Evolutionary conservation across 116 monocot genomes (phyloP), one percentile per base, ranked within the genome.

Genomic region (Cymodocea nodosa): DNA sequence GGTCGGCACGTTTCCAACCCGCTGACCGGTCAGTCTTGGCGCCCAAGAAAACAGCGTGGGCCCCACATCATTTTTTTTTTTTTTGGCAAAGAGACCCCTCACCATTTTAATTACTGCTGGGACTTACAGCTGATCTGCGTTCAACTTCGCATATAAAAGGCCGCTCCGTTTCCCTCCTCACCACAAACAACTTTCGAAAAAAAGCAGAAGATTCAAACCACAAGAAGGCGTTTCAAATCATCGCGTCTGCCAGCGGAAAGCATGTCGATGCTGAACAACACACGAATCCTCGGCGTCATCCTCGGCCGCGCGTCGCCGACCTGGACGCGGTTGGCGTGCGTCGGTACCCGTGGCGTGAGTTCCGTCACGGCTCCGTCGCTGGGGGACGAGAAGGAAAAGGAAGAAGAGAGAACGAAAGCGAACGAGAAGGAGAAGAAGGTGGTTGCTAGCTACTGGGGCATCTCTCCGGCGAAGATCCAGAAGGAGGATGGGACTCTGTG

Each of bases 401-500:
- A 20, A 35, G 18, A 23, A 23, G 20, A 13, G 30, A 44, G 8
- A 16, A 51, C 0, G 62, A 49, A 34, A 37, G 70, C 5, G 48
- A 52, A 36, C 1, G 57, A 23, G 58, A 58, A 39, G 35, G 44
- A 35, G 60, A 24, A 61, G 61, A 36, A 50, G 60, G 62, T 44
- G 57, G 55, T 36, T 4, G 53, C 18, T 35, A 85, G 82, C 54
- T 82, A 85, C 62, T 82, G 85, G 82, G 82, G 85, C 15, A 30
- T 85, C 15, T 13, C 71, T 58, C 63, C 66, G 9, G 5, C 58
- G 10, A 78, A 74, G 81, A 48, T 79, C 13, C 23, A n/a, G 22
- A 82, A 77, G 51, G 72, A 67, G 66, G 86, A 86, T 51, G 86
- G 86, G 18, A 72, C 77, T 17, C 77, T 71, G 48, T 82, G 82